Percentiles rank a stretch among this genome's conserved stretches.
phyloP scores from a whole-genome alignment of 2,329 filamentous ascomycete species.

The Fusarium citri region DNA sequence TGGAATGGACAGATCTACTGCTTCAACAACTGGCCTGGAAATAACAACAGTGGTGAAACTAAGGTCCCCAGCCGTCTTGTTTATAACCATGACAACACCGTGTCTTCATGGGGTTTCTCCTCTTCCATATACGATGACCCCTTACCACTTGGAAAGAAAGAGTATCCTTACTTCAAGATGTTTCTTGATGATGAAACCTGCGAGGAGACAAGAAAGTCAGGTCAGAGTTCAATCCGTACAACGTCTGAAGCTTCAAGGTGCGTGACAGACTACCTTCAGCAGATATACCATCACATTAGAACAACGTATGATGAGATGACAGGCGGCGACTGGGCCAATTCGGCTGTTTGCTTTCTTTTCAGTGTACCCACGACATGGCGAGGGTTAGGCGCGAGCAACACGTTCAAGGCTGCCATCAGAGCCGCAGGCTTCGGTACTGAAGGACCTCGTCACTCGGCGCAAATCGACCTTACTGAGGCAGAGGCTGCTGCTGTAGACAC shows the following conservation, averaged over 20 bases:
- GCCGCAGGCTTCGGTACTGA: neutral
- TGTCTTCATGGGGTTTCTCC: neutral
- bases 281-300: neutral
- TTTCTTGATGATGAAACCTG: neutral
- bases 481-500: neutral
- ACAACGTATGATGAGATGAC: neutral
- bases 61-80: neutral
- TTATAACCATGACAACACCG: neutral
- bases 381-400: neutral
- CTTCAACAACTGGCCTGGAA: slow-evolving; percentile 1
- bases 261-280: neutral
- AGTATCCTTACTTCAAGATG: neutral
- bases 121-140: neutral
- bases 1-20: neutral
- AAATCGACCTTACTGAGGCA: neutral
- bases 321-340: neutral
- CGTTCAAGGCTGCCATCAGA: neutral
- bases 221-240: neutral
- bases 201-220: neutral
- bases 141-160: neutral
- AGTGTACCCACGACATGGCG: neutral
- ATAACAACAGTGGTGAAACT: neutral
- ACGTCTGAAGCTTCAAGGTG: neutral
- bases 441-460: neutral
- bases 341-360: neutral